Conservation (phyloP, 139 green algal genomes). For the Mesostigma viride region DNA sequence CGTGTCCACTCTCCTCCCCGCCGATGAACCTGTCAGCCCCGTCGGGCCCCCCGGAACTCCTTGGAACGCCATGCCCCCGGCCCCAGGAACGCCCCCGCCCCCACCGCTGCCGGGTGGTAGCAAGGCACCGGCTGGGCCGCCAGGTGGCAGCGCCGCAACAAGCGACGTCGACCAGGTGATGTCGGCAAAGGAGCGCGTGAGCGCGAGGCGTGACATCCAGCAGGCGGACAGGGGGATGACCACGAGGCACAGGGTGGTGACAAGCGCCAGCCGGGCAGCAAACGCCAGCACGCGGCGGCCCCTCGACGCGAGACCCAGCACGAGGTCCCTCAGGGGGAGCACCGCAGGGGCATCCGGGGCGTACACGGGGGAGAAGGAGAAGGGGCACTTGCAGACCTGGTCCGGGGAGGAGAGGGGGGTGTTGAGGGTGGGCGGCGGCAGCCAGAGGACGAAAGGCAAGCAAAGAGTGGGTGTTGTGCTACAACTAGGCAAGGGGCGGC, state of each 20-base stretch:
- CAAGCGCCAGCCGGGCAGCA: constrained; percentile 31
- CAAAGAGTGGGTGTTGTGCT: no score
- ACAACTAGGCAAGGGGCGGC: no score
- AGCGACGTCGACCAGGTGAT: no score
- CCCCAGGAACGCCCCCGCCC: no score
- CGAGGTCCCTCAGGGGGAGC: constrained; percentile 40
- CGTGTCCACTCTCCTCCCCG: no score
- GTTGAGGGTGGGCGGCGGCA: constrained; percentile 4
- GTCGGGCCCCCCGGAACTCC: no score
- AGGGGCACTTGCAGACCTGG: constrained; percentile 47
- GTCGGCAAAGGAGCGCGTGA: constrained; percentile 24
- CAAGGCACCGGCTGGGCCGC: no score
- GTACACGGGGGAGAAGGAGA: constrained; percentile 53
- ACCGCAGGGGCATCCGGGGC: constrained; percentile 33
- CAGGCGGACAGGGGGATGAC: constrained; percentile 43
- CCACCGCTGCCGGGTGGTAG: no score
- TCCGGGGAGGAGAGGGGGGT: not conserved
- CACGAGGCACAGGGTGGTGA: constrained; percentile 44
- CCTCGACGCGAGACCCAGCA: constrained; percentile 27
- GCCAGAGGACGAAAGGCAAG: not conserved
- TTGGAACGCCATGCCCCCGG: no score
- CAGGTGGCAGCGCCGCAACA: no score
- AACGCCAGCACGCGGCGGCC: constrained; percentile 7
- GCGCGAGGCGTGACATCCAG: constrained; percentile 38
- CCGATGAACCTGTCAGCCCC: no score